phyloP scores from a whole-genome alignment of 345 rosid species.

The Brassica rapa region DNA sequence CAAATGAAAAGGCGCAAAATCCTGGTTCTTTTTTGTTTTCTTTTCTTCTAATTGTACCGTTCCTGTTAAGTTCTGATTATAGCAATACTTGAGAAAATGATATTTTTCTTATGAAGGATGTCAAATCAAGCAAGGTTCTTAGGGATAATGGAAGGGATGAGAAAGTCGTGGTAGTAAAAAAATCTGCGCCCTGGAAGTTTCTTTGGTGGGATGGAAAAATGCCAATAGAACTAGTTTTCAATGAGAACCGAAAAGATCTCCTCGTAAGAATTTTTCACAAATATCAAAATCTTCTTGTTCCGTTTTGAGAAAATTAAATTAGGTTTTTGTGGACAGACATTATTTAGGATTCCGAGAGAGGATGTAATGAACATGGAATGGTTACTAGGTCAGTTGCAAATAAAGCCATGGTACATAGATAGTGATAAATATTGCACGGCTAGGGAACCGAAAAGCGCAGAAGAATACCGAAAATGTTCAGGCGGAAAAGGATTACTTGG shows the following conservation, averaged over 20 bases:
- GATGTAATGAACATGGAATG: slow-evolving; percentile 64
- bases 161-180: background rate
- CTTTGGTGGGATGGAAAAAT: slow-evolving; percentile 10
- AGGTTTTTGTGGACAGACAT: slow-evolving; percentile 53
- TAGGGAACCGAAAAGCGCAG: slow-evolving; percentile 56
- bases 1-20: background rate
- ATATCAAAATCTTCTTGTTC: background rate
- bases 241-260: background rate
- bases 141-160: background rate
- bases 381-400: slow-evolving; percentile 72
- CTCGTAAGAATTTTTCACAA: slow-evolving; percentile 1
- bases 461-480: slow-evolving; percentile 58
- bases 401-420: slow-evolving; percentile 65
- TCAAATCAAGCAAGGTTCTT: slow-evolving; percentile 15
- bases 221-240: background rate
- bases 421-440: slow-evolving; percentile 58
- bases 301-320: background rate
- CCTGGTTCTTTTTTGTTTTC: background rate
- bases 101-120: background rate
- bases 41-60: background rate
- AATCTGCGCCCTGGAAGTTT: slow-evolving; percentile 9
- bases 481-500: slow-evolving; percentile 70
- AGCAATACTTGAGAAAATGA: background rate
- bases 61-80: background rate
- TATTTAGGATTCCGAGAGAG: slow-evolving; percentile 51